Evolutionary conservation across 1,139 yeast genomes (phyloP), one percentile per base, ranked within the genome.

Genomic region (Pichia sp.): DNA sequence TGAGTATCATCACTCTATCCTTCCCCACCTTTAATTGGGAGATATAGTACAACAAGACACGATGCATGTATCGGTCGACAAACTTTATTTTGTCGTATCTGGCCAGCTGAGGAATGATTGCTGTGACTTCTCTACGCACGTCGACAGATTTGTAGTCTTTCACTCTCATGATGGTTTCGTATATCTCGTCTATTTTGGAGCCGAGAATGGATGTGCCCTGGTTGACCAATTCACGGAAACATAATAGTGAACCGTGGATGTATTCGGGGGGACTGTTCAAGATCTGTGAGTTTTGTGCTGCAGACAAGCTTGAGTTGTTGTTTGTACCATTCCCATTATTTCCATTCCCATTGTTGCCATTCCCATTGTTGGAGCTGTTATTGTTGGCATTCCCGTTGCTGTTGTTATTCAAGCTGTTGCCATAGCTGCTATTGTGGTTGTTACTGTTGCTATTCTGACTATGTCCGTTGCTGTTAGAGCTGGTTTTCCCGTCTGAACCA

Each of bases 211-310:
- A 76, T 2, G 86, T 85, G 12, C 85, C 83, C 55, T 79, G 74
- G 39, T 76, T 70, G n/a, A 91, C 75, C 31, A 93, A 73, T 63
- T 89, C 97, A 42, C 95, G 76, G 65, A 85, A 90, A 0, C 88
- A 95, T 44, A 93, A 72, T 22, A 93, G 72, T 1, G 96, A 81
- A 0, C 96, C 98, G 66, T 93, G 98, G 18, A 89, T 78, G 1
- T 84, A 76, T 57, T 90, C 98, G 31, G 81, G 74, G 28, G 82
- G 78, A 26, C 59, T 62, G 39, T 57, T 63, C 26, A 55, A 50
- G 3, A 51, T 34, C 36, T 49, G 51, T 4, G 44, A 28, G 1
- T 25, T 49, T 7, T 46, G 41, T 10, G 58, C 43, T 3, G 46
- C 28, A 25, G 34, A 21, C 6, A 22, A n/a, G 22, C 26, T 39